A percentile compares a stretch with the other conserved stretches of the same genome.
Evolutionary conservation across 2,329 filamentous ascomycete species (phyloP).

Genomic region (Aspergillus aculeatinus): DNA sequence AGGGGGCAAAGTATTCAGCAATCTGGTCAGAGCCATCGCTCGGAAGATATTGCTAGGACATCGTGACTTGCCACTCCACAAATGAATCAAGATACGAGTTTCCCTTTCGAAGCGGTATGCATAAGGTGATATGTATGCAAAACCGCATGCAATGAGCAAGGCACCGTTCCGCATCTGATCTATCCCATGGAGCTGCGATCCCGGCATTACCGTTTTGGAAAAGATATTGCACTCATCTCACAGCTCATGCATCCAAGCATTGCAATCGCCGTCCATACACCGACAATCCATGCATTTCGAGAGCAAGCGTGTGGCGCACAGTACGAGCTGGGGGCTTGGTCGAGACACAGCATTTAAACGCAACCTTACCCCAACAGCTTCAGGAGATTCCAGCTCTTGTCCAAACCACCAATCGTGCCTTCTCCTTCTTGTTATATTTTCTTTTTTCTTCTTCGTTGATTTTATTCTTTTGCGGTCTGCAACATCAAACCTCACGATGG

Average conservation of each 20-base stretch:
- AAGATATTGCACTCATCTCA: neutral
- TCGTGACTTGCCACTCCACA: neutral
- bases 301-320: neutral
- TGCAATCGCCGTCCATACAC: neutral
- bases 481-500: neutral
- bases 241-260: neutral
- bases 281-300: neutral
- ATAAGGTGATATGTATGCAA: conserved; percentile 1
- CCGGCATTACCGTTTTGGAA: neutral
- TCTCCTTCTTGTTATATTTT: neutral
- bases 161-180: neutral
- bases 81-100: neutral
- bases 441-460: neutral
- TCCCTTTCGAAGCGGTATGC: neutral
- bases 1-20: neutral
- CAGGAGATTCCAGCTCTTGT: neutral
- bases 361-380: neutral
- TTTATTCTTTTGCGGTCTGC: neutral
- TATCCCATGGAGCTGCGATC: neutral
- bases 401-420: neutral
- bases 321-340: neutral
- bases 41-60: neutral
- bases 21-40: neutral
- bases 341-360: neutral
- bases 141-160: neutral